These are phyloP conservation scores for Teratosphaeria nubilosa DNA, from an alignment of 2,329 filamentous ascomycete species.

Conservation along the genomic window DNA sequence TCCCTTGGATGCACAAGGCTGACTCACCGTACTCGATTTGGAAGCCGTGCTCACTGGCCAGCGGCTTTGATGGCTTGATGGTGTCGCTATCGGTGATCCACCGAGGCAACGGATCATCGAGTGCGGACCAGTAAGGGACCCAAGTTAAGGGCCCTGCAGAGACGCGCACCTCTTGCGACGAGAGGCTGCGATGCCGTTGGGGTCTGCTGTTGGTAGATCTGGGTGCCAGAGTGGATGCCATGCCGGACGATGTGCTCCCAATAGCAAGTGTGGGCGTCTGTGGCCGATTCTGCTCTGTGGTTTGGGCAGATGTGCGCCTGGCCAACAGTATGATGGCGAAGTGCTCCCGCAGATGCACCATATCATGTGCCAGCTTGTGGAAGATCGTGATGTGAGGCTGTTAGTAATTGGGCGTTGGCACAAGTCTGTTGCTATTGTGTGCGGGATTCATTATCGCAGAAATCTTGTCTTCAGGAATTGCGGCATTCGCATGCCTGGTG, in stretches of 20 bases:
- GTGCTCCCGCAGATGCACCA: background rate
- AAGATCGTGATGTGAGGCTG: background rate
- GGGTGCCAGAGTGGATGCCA: background rate
- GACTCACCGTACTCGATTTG: background rate
- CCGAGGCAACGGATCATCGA: background rate
- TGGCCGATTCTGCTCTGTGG: background rate
- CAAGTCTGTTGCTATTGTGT: background rate
- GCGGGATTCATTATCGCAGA: background rate
- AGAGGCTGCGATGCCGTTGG: background rate
- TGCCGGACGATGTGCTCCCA: background rate
- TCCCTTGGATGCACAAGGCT: background rate
- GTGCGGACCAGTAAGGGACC: background rate
- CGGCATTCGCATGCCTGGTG: background rate
- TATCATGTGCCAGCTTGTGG: background rate
- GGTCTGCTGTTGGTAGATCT: background rate
- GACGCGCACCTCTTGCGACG: background rate
- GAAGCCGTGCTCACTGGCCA: background rate
- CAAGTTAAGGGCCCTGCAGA: background rate
- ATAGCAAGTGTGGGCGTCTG: background rate
- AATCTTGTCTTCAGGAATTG: background rate
- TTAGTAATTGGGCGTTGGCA: background rate
- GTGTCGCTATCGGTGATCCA: background rate
- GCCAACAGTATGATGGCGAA: background rate
- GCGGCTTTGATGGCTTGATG: background rate
- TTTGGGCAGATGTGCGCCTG: background rate